These are phyloP conservation scores for Mycena galericulata DNA, from an alignment of 768 basidiomycete species.

Conservation along the genomic window DNA sequence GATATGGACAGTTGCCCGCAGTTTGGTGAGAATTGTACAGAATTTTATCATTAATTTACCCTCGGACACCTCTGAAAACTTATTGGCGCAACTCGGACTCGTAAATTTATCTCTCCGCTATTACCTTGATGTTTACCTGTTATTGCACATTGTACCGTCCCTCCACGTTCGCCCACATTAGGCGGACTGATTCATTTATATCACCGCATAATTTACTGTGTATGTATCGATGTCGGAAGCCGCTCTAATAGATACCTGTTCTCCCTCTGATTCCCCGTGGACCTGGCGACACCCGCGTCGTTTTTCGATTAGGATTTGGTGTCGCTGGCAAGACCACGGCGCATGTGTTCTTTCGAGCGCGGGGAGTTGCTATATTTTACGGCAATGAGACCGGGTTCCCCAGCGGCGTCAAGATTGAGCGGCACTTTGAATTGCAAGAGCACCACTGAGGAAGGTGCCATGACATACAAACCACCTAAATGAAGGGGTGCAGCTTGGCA, in stretches of 20 bases:
- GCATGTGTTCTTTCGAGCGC: background rate
- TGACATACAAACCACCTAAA: slow-evolving; percentile 24
- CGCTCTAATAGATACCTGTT: slow-evolving; percentile 20
- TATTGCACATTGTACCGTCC: slow-evolving; percentile 22
- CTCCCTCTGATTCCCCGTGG: slow-evolving; percentile 5
- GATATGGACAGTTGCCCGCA: slow-evolving; percentile 56
- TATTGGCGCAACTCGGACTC: background rate
- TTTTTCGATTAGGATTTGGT: slow-evolving; percentile 5
- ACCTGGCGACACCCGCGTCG: slow-evolving; percentile 18
- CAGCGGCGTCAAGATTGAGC: slow-evolving; percentile 19
- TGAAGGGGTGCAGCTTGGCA: slow-evolving; percentile 21
- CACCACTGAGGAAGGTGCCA: slow-evolving; percentile 1
- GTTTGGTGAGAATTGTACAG: slow-evolving; percentile 58
- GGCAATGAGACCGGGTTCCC: background rate
- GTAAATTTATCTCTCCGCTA: slow-evolving; percentile 32
- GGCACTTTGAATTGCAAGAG: slow-evolving; percentile 7
- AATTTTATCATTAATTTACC: slow-evolving; percentile 33
- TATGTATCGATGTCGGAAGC: slow-evolving; percentile 28
- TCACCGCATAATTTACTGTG: slow-evolving; percentile 32
- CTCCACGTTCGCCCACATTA: slow-evolving; percentile 9
- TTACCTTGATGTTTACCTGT: slow-evolving; percentile 6
- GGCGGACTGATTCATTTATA: slow-evolving; percentile 22
- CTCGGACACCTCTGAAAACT: slow-evolving; percentile 15
- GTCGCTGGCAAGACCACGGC: background rate
- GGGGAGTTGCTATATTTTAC: slow-evolving; percentile 12